Evolutionary conservation across 1,284 basidiomycete species (phyloP), one percentile per base, ranked within the genome.

Genomic region (Agroathelia rolfsii): DNA sequence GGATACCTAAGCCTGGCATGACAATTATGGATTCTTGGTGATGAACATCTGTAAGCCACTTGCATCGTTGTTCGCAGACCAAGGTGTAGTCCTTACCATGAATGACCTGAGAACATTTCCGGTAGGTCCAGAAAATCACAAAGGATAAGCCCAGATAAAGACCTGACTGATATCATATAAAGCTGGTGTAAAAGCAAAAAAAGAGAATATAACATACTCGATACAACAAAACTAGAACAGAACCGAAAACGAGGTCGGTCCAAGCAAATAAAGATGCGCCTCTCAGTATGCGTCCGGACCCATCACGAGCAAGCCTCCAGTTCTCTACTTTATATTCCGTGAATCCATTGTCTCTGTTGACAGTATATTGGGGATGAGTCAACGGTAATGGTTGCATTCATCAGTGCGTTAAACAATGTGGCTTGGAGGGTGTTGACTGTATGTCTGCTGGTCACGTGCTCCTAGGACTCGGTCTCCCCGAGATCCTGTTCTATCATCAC

Each of bases 1-100:
- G 82, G 21, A 86, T 56, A 9, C 83, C 82, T 36, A 78, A 68
- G 1, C 64, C 58, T 10, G 75, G 75, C 28, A 83, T 49, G 14
- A 79, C 59, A 24, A 83, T 51, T 3, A 85, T 56, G 17, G 79
- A 81, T 55, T 86, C 83, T 85, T 27, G 32, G 24, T 34, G 23
- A 24, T 8, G 29, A 6, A 25, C 23, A 20, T 10, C 6, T 6
- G 10, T n/a, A n/a, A n/a, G 4, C 9, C n/a, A n/a, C n/a, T n/a
- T n/a, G n/a, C n/a, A n/a, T n/a, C n/a, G n/a, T n/a, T 14, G 5
- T 9, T 7, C 36, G 10, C 12, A 32, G 5, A 14, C 35, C 3
- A 23, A 35, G 29, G 13, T 34, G 14, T 20, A 31, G 28, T 7
- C 34, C 54, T 15, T 46, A 76, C 76, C 76, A 50, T 63, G 65